These are phyloP conservation scores for Candida rishiriensis DNA, from an alignment of 805 yeast genomes.

Conservation along the genomic window DNA sequence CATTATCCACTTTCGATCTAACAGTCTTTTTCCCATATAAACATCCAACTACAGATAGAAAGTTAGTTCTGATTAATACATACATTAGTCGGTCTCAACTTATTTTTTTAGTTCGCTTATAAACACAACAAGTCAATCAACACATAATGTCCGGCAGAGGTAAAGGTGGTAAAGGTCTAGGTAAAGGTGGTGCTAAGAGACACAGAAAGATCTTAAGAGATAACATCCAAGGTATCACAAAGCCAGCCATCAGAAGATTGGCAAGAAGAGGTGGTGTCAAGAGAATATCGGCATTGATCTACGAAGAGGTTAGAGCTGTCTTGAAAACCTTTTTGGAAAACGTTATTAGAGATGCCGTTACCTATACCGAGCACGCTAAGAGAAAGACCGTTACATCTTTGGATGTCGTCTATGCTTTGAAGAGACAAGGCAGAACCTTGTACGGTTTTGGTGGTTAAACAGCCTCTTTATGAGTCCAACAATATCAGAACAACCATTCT, in stretches of 20 bases:
- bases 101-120: too few relatives aligned
- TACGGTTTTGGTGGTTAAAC: constrained; percentile 99
- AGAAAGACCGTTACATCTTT: constrained; percentile 99
- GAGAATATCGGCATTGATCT: constrained; percentile 98
- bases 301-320: constrained; percentile 98
- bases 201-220: constrained; percentile 99
- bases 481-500: too few relatives aligned
- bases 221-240: constrained; percentile 99
- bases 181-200: constrained; percentile 99
- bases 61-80: background rate
- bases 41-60: background rate
- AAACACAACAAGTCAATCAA: background rate
- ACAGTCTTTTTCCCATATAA: background rate
- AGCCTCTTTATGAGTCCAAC: background rate
- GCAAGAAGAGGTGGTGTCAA: constrained; percentile 99
- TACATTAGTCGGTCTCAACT: background rate
- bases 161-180: constrained; percentile 99
- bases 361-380: constrained; percentile 99
- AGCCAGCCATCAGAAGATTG: constrained; percentile 99
- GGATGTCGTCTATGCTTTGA: constrained; percentile 97
- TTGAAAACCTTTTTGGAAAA: constrained; percentile 93
- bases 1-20: background rate
- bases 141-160: constrained; percentile 95
- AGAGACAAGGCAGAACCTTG: constrained; percentile 99
- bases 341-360: constrained; percentile 98